Evolutionary conservation across 208 protist genomes (phyloP).

Genomic region (Leishmania braziliensis): DNA sequence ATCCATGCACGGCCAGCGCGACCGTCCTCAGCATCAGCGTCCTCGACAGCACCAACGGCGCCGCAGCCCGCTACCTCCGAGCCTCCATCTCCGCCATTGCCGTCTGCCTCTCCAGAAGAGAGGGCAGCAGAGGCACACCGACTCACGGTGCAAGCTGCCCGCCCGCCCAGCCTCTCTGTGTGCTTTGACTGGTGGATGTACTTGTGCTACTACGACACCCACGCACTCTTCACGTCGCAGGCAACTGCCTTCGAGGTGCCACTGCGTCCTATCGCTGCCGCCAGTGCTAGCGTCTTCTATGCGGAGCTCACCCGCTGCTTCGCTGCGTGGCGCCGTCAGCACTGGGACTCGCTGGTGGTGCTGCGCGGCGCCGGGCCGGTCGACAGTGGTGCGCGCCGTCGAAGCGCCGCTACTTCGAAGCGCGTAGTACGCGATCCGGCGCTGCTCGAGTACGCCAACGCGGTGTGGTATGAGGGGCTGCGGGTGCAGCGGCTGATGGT

Average conservation of each 20-base stretch:
- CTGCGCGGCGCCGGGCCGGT: slow-evolving; percentile 6
- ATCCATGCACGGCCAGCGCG: background rate
- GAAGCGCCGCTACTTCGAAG: background rate
- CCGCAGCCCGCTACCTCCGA: background rate
- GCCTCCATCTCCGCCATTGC: background rate
- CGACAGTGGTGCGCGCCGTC: background rate
- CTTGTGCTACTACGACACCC: slow-evolving; percentile 27
- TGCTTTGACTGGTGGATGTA: slow-evolving; percentile 41
- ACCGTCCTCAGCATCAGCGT: background rate
- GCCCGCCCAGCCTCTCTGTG: slow-evolving; percentile 14
- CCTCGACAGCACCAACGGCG: background rate
- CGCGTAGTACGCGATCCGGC: slow-evolving; percentile 18
- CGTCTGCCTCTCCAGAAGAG: slow-evolving; percentile 1
- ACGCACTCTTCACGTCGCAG: slow-evolving; percentile 34
- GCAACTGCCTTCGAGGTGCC: slow-evolving; percentile 19
- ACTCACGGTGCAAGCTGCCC: background rate
- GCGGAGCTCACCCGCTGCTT: slow-evolving; percentile 31
- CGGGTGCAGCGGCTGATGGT: slow-evolving; percentile 72
- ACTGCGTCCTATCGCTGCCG: slow-evolving; percentile 29
- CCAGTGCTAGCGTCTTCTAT: slow-evolving; percentile 31
- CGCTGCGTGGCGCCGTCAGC: slow-evolving; percentile 27
- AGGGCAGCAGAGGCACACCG: slow-evolving; percentile 16
- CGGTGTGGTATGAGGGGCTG: slow-evolving; percentile 59
- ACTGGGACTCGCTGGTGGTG: slow-evolving; percentile 37
- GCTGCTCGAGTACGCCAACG: slow-evolving; percentile 29